A percentile compares a stretch with the other conserved stretches of the same genome.
Conservation (phyloP, 2,329 filamentous ascomycete species). For the Clonostachys solani region DNA sequence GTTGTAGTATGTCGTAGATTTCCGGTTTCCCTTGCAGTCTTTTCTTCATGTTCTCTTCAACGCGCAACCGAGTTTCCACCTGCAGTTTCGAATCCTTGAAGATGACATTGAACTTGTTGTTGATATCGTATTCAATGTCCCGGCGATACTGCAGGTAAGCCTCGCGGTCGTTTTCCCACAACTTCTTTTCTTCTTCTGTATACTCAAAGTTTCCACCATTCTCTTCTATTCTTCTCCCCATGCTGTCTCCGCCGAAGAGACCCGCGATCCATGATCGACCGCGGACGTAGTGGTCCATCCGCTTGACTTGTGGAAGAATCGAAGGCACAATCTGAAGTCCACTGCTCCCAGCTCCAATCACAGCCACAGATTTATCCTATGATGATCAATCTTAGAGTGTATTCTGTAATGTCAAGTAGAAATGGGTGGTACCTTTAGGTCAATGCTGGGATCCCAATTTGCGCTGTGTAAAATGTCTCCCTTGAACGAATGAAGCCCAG, state of each 20-base stretch:
- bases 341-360: constrained; percentile 50
- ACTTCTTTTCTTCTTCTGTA: neutral
- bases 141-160: neutral
- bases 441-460: constrained; percentile 36
- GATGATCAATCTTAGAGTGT: too few relatives aligned
- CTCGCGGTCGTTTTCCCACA: constrained; percentile 13
- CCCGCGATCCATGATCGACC: constrained; percentile 19
- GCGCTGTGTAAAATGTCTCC: constrained; percentile 48
- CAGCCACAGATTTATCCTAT: constrained; percentile 35
- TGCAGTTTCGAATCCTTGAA: constrained; percentile 22
- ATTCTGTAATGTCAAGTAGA: constrained; percentile 11
- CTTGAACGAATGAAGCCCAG: constrained; percentile 43
- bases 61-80: constrained; percentile 33
- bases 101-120: neutral
- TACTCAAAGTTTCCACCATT: neutral
- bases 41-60: constrained; percentile 33
- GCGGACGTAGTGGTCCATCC: constrained; percentile 27
- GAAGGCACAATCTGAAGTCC: constrained; percentile 45
- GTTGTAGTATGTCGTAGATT: constrained; percentile 35
- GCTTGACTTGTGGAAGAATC: constrained; percentile 22
- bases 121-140: neutral
- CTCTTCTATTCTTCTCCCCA: constrained; percentile 5
- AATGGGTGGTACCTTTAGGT: constrained; percentile 9
- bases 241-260: constrained; percentile 11
- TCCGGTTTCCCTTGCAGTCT: constrained; percentile 9